A percentile compares a stretch with the other conserved stretches of the same genome.
phyloP scores from a whole-genome alignment of 2,329 filamentous ascomycete genomes.

The Dactylellina cionopaga region DNA sequence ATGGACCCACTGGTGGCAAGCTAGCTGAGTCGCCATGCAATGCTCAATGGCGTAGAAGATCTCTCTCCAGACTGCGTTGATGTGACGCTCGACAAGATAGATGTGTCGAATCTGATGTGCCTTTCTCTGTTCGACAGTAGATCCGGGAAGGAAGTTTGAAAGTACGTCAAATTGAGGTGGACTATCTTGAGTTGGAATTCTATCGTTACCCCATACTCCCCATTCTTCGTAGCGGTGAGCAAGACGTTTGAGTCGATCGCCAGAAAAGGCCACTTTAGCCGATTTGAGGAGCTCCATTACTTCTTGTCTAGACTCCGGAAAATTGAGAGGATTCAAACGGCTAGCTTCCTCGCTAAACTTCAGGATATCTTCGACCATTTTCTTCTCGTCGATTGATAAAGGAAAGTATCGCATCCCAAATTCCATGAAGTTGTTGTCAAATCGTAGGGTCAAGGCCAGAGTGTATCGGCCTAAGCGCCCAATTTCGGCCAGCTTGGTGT shows the following conservation, averaged over 20 bases:
- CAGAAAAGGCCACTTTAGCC: background rate
- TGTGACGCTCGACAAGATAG: slow-evolving; percentile 5
- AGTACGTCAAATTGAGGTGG: no score
- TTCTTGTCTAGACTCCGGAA: no score
- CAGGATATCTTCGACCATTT: background rate
- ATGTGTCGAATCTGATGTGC: slow-evolving; percentile 4
- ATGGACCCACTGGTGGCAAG: slow-evolving; percentile 5
- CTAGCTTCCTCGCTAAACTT: background rate
- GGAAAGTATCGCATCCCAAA: slow-evolving; percentile 9
- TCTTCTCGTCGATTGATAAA: background rate
- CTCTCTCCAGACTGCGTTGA: slow-evolving; percentile 5
- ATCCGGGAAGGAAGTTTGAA: no score
- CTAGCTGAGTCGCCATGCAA: slow-evolving; percentile 12
- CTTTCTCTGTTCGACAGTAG: no score
- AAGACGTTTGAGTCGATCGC: background rate
- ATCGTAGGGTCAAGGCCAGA: background rate
- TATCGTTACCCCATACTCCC: no score
- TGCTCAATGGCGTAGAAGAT: slow-evolving; percentile 5
- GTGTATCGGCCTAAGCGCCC: slow-evolving; percentile 5
- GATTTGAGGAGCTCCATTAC: no score
- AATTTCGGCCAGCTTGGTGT: background rate
- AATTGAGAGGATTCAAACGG: background rate
- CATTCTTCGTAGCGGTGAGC: background rate
- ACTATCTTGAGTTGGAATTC: no score
- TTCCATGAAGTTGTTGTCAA: slow-evolving; percentile 1